A percentile compares a stretch with the other conserved stretches of the same genome.
phyloP scores from a whole-genome alignment of 2,329 filamentous ascomycete genomes.

The Neonectria hederae region DNA sequence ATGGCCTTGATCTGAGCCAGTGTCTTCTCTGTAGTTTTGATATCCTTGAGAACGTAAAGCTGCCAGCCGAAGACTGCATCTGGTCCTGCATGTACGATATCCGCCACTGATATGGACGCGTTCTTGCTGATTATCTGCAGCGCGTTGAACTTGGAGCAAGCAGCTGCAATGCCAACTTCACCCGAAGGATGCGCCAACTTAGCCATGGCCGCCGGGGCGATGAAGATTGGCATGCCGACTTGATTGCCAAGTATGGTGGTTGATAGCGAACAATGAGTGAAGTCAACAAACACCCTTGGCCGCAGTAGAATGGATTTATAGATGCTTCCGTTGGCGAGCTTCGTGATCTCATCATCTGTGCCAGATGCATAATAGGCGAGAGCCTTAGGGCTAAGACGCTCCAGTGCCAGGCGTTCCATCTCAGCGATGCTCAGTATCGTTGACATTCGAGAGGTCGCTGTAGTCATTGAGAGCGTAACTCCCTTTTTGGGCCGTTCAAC shows the following conservation, averaged over 20 bases:
- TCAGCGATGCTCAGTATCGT: conserved; percentile 22
- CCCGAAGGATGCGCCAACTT: conserved; percentile 69
- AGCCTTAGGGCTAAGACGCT: conserved; percentile 21
- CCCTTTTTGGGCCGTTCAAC: not conserved
- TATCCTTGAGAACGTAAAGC: conserved; percentile 68
- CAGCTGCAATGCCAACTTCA: conserved; percentile 65
- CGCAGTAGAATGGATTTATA: conserved; percentile 81
- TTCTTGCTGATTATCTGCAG: conserved; percentile 72
- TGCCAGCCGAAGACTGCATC: conserved; percentile 66
- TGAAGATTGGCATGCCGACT: conserved; percentile 66
- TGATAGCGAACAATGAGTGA: conserved; percentile 73
- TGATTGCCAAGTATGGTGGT: conserved; percentile 69
- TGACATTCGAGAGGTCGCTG: not conserved
- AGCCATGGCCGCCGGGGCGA: conserved; percentile 70
- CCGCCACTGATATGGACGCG: conserved; percentile 65
- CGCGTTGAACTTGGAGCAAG: conserved; percentile 62
- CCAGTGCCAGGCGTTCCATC: conserved; percentile 13
- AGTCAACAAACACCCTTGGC: conserved; percentile 84
- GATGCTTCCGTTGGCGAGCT: conserved; percentile 77
- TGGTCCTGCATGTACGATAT: conserved; percentile 53
- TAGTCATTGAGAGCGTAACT: not conserved
- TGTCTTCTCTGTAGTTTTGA: conserved; percentile 50
- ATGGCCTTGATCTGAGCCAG: conserved; percentile 71
- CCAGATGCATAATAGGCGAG: conserved; percentile 83
- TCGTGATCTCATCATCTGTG: conserved; percentile 78